Base-by-base conservation (phyloP, 768 basidiomycete species). In the Trametes cinnabarina region DNA sequence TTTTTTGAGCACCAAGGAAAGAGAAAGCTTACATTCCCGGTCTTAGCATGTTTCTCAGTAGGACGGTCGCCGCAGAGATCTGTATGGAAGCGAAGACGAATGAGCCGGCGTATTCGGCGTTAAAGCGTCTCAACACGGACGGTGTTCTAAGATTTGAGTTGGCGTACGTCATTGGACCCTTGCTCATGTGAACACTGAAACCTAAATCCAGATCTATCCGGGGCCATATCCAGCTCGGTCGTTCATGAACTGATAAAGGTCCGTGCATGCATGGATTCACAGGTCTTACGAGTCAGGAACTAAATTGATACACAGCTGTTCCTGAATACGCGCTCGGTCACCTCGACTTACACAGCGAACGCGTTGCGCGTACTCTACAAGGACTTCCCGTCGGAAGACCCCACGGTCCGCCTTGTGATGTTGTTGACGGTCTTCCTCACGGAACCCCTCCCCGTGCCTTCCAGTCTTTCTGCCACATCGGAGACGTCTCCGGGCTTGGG, bases 1-100 rank as follows among this genome's bases (percentile, higher is more conserved):
- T 4, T 15, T 51, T 8, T 17, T 39, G n/a, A n/a, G n/a, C n/a
- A n/a, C n/a, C n/a, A n/a, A n/a, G n/a, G n/a, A n/a, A n/a, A n/a
- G n/a, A 39, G 28, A 58, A 40, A 39, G 60, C 63, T 61, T 51
- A 59, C 53, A 49, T 32, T 28, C 26, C 34, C n/a, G 46, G 35
- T 37, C 35, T 19, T 47, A 91, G 90, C 47, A 90, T 92, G 88
- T 92, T 89, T 68, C 76, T 91, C 48, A 88, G 84, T 65, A 84
- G 89, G 44, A 90, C 89, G 12, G 87, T 92, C n/a, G 89, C 88
- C 0, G 88, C 84, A 2, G 90, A 92, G 68, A 81, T 90, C 23
- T 88, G 88, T 65, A 89, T 92, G 86, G 89, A 92, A 70, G 83
- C 85, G 17, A 86, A 85, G 71, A 70, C 76, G 15, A 92, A 92